These are phyloP conservation scores for Physcomitrellopsis africana DNA, from an alignment of 225 moss, liverwort and hornwort species.

Conservation along the genomic window DNA sequence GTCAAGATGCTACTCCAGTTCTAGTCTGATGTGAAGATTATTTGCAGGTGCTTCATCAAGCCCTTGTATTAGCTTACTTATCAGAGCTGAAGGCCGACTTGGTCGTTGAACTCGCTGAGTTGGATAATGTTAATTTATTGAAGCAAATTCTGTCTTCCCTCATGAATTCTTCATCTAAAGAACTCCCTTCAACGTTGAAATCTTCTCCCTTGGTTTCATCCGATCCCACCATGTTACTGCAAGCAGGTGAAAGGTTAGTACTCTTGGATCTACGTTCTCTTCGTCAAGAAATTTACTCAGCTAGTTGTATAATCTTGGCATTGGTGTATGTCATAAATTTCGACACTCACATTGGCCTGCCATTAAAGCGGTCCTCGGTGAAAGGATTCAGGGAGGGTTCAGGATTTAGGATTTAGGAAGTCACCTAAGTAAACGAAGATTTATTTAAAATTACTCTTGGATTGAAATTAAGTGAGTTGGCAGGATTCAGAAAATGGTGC, in stretches of 20 bases:
- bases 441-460: background rate
- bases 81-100: conserved; percentile 62
- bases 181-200: conserved; percentile 34
- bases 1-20: conserved; percentile 1
- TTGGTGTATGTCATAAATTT: background rate
- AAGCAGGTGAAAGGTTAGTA: conserved; percentile 49
- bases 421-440: background rate
- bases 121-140: conserved; percentile 52
- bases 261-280: conserved; percentile 1
- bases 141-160: conserved; percentile 52
- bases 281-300: background rate
- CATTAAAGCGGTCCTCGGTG: background rate
- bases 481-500: conserved; percentile 68
- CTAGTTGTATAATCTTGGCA: background rate
- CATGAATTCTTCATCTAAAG: conserved; percentile 42
- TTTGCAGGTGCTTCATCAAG: conserved; percentile 50
- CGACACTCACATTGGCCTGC: background rate
- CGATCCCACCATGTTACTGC: conserved; percentile 32
- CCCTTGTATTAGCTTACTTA: conserved; percentile 57
- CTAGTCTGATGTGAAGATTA: conserved; percentile 7
- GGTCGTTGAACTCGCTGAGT: conserved; percentile 57
- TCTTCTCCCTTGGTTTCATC: conserved; percentile 31
- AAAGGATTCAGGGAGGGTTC: background rate
- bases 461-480: conserved; percentile 15
- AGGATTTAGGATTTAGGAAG: too few species aligned